phyloP scores from a whole-genome alignment of 169 alveolate genomes.

The Plasmodium malariae region DNA sequence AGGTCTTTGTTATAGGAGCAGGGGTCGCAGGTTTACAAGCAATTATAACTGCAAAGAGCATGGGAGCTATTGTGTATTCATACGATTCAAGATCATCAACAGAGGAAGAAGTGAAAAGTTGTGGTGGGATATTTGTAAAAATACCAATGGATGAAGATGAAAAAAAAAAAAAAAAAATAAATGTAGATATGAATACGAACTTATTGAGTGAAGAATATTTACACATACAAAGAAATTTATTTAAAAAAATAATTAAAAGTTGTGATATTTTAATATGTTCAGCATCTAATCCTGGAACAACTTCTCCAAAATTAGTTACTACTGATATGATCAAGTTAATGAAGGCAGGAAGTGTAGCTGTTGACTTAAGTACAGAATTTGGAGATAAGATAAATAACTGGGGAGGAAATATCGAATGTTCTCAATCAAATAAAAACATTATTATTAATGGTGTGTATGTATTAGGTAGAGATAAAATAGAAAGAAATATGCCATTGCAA shows the following conservation, averaged over 20 bases:
- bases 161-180: constrained; percentile 81
- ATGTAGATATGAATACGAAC: not conserved
- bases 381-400: constrained; percentile 83
- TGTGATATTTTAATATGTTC: constrained; percentile 93
- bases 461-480: constrained; percentile 91
- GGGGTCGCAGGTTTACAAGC: constrained; percentile 98
- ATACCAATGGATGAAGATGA: constrained; percentile 89
- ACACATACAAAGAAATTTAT: constrained; percentile 86
- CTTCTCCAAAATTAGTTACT: constrained; percentile 91
- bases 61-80: constrained; percentile 93
- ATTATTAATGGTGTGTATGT: constrained; percentile 89
- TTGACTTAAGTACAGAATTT: constrained; percentile 92
- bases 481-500: constrained; percentile 91
- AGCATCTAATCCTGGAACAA: constrained; percentile 94
- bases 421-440: constrained; percentile 85
- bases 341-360: constrained; percentile 92
- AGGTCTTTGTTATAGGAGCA: constrained; percentile 95
- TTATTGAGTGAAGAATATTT: constrained; percentile 74
- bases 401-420: constrained; percentile 92
- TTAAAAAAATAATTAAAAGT: constrained; percentile 86
- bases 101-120: constrained; percentile 87
- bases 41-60: constrained; percentile 92
- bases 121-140: constrained; percentile 86
- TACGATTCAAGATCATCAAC: constrained; percentile 90
- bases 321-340: constrained; percentile 88